Evolutionary conservation across 2,329 filamentous ascomycete genomes (phyloP).

Genomic region (Fonsecaea nubica): DNA sequence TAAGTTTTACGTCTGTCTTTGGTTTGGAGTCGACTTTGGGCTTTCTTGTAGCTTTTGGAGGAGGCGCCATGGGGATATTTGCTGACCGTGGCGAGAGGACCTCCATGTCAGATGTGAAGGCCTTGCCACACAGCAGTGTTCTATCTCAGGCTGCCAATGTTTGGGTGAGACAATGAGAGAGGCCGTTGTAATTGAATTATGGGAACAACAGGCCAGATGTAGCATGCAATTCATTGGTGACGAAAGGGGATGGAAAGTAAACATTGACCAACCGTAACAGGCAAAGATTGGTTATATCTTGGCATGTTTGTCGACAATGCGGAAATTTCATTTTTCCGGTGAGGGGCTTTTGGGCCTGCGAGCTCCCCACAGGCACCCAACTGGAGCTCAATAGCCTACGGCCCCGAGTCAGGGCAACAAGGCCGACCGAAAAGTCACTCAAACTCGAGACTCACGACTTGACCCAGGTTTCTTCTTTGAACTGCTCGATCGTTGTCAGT

Average conservation of each 20-base stretch:
- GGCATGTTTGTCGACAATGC: not conserved
- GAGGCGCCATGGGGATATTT: conserved; percentile 51
- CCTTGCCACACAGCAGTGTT: not conserved
- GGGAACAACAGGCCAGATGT: not conserved
- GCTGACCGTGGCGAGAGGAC: conserved; percentile 57
- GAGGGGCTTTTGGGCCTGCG: not conserved
- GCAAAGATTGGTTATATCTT: not conserved
- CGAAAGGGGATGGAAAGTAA: conserved; percentile 17
- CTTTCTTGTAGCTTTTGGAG: conserved; percentile 47
- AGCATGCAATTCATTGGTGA: conserved; percentile 5
- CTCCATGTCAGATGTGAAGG: conserved; percentile 48
- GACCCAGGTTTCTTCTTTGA: not conserved
- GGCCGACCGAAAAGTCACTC: not conserved
- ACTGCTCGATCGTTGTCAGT: not conserved
- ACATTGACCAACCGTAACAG: conserved; percentile 13
- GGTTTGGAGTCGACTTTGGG: conserved; percentile 42
- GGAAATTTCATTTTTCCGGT: conserved; percentile 4
- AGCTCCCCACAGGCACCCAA: not conserved
- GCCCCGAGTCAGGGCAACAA: not conserved
- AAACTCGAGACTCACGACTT: not conserved
- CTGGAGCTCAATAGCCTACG: not conserved
- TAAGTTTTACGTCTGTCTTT: conserved; percentile 47
- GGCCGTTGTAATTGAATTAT: conserved; percentile 3
- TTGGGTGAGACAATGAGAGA: not conserved
- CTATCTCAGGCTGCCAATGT: not conserved